A percentile compares a stretch with the other conserved stretches of the same genome.
Evolutionary conservation across 768 basidiomycete species (phyloP).

Genomic region (Kwoniella sp.): DNA sequence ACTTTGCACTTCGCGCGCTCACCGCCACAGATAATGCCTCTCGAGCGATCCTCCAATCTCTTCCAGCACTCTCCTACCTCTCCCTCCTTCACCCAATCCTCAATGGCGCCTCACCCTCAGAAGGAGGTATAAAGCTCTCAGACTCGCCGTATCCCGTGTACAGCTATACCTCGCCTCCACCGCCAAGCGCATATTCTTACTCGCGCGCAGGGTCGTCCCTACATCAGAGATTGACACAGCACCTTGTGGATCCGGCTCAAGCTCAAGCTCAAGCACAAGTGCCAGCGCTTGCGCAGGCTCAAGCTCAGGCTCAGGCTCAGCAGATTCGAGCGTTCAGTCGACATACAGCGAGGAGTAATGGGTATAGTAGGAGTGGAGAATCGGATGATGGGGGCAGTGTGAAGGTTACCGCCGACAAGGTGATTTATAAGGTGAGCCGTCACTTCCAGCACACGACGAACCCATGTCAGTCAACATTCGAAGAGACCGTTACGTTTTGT

Average conservation of each 20-base stretch:
- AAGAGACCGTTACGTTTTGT: too few relatives aligned
- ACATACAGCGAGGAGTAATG: not conserved
- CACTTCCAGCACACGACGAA: not conserved
- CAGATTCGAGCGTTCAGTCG: too few relatives aligned
- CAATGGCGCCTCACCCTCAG: not conserved
- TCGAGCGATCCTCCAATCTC: not conserved
- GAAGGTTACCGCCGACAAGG: not conserved
- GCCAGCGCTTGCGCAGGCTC: too few relatives aligned
- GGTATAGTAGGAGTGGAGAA: not conserved
- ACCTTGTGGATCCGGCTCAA: not conserved
- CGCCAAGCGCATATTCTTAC: not conserved
- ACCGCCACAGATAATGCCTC: conserved; percentile 5
- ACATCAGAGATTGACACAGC: not conserved
- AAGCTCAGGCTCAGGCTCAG: not conserved
- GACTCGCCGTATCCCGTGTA: conserved; percentile 5
- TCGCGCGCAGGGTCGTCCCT: not conserved
- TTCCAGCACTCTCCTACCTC: not conserved
- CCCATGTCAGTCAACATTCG: too few relatives aligned
- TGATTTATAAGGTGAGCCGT: conserved; percentile 3
- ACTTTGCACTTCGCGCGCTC: too few relatives aligned
- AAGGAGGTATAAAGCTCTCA: not conserved
- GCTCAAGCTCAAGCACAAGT: not conserved
- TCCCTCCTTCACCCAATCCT: not conserved
- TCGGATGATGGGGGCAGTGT: conserved; percentile 1
- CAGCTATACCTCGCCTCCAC: conserved; percentile 7